Evolutionary conservation across 306 rosid species (phyloP).

Genomic region (Urtica urens): DNA sequence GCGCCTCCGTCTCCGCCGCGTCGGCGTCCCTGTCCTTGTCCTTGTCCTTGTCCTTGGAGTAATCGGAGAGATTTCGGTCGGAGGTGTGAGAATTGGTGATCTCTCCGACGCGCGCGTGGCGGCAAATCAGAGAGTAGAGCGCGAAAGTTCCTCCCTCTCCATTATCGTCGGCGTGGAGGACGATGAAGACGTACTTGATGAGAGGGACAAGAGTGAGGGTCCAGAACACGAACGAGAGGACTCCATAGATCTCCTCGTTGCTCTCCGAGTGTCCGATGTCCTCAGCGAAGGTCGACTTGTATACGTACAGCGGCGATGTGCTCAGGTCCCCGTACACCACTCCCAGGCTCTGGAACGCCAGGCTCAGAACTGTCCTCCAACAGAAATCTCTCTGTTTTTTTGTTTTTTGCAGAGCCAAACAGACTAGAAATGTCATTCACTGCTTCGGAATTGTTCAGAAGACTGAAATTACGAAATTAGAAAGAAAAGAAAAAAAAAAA

Average conservation of each 20-base stretch:
- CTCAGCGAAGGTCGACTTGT: constrained; percentile 64
- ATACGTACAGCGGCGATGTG: constrained; percentile 82
- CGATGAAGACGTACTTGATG: constrained; percentile 77
- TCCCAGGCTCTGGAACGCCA: constrained; percentile 94
- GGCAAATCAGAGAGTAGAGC: constrained; percentile 72
- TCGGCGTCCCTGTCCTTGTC: background rate
- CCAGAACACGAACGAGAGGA: constrained; percentile 88
- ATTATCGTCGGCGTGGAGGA: constrained; percentile 81
- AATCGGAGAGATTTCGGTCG: constrained; percentile 62
- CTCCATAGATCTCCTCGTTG: constrained; percentile 76
- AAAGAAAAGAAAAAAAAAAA: background rate
- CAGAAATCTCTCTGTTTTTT: constrained; percentile 53
- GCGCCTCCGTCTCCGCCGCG: constrained; percentile 2
- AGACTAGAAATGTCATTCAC: too few species aligned
- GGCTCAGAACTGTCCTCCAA: constrained; percentile 66
- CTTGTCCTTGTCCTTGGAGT: constrained; percentile 27
- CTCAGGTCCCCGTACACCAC: constrained; percentile 97
- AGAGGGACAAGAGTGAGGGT: constrained; percentile 70
- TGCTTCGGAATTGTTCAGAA: too few species aligned
- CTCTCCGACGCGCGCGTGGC: constrained; percentile 65
- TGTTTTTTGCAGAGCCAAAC: too few species aligned
- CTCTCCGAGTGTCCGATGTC: constrained; percentile 45
- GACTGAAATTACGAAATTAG: too few species aligned
- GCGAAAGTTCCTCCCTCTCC: constrained; percentile 99
- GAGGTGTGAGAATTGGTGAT: constrained; percentile 64